Conservation (phyloP, 129 eudicot genomes). For the Cynara cardunculus region DNA sequence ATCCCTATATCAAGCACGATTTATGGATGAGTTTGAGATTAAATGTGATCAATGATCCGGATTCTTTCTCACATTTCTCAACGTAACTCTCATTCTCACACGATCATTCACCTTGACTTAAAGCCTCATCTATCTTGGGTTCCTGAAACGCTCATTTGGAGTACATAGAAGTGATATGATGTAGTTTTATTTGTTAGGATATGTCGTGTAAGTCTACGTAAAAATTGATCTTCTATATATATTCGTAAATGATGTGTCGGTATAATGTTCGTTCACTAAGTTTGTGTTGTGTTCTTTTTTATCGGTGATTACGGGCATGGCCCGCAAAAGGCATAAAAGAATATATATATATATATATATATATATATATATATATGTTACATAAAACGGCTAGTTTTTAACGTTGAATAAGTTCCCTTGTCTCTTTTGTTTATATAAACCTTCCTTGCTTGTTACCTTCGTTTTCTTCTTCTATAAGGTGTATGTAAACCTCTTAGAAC, state of each 20-base stretch:
- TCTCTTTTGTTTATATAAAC: slow-evolving; percentile 7
- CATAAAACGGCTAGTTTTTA: not conserved
- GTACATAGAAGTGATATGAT: not conserved
- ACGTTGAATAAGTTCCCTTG: not conserved
- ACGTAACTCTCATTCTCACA: too few species aligned
- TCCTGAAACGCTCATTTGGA: not conserved
- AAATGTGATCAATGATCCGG: too few species aligned
- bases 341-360: not conserved
- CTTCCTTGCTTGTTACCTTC: slow-evolving; percentile 6
- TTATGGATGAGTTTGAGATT: too few species aligned
- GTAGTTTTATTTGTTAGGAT: not conserved
- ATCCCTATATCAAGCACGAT: too few species aligned
- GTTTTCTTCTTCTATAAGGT: not conserved
- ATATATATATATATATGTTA: not conserved
- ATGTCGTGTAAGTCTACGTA: not conserved
- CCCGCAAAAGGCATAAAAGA: not conserved
- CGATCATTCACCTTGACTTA: too few species aligned
- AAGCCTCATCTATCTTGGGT: not conserved
- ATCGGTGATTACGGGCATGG: not conserved
- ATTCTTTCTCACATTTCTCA: too few species aligned
- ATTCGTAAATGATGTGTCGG: not conserved
- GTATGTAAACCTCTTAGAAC: not conserved
- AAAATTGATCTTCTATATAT: not conserved
- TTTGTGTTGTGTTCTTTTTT: not conserved
- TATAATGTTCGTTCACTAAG: not conserved